Evolutionary conservation across 345 rosid species (phyloP).

Genomic region (Draba incana): DNA sequence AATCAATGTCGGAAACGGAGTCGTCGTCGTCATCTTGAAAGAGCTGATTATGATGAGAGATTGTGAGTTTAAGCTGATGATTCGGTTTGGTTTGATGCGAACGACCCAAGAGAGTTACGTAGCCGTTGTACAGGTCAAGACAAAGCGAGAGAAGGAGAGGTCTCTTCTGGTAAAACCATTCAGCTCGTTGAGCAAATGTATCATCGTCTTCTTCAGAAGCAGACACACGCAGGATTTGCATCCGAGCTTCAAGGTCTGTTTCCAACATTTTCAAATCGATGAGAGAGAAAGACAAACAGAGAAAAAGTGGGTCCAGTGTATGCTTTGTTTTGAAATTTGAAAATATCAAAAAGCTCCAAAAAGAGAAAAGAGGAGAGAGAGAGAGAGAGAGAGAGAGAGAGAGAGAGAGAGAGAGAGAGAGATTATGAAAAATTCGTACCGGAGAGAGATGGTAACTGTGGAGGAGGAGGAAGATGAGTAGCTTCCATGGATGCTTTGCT

Average conservation of each 20-base stretch:
- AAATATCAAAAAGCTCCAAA: conserved; percentile 36
- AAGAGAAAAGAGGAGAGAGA: conserved; percentile 11
- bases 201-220: conserved; percentile 48
- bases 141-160: conserved; percentile 65
- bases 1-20: conserved; percentile 37
- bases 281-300: conserved; percentile 36
- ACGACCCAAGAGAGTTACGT: conserved; percentile 52
- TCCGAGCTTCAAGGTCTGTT: conserved; percentile 60
- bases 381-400: conserved; percentile 19
- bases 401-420: conserved; percentile 14
- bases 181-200: conserved; percentile 68
- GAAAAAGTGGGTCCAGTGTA: conserved; percentile 34
- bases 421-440: conserved; percentile 23
- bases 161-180: conserved; percentile 68
- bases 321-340: conserved; percentile 42
- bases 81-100: conserved; percentile 36
- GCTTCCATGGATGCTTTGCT: conserved; percentile 35
- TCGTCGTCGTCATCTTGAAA: conserved; percentile 36
- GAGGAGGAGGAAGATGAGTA: conserved; percentile 27
- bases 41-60: conserved; percentile 4
- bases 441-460: conserved; percentile 41
- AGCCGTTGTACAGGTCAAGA: conserved; percentile 65
- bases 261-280: conserved; percentile 30
- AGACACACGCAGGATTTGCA: conserved; percentile 45
- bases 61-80: conserved; percentile 21